Conservation (phyloP, 192 early-diverging fungal species). For the Coemansia sp. region DNA sequence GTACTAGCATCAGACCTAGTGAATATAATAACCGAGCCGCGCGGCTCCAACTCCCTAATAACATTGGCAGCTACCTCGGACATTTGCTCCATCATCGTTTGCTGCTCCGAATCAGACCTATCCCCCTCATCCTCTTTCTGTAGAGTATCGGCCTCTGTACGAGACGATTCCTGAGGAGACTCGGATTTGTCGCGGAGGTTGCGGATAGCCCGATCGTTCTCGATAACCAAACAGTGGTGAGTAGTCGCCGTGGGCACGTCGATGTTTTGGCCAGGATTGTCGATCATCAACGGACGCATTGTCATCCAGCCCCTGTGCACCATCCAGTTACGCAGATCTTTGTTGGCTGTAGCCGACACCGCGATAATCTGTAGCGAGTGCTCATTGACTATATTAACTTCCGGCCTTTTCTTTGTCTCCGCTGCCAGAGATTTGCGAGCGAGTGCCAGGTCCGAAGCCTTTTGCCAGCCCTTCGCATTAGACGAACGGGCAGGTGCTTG, state of each 20-base stretch:
- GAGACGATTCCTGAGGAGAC: background rate
- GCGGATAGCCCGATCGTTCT: slow-evolving; percentile 24
- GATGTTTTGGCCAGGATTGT: background rate
- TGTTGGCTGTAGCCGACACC: slow-evolving; percentile 34
- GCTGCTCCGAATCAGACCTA: background rate
- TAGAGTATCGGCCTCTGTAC: background rate
- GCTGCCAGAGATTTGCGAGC: background rate
- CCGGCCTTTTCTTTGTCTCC: background rate
- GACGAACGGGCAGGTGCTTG: background rate
- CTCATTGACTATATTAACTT: slow-evolving; percentile 6
- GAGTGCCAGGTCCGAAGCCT: background rate
- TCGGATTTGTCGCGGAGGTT: slow-evolving; percentile 16
- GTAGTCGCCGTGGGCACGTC: background rate
- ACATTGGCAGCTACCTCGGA: slow-evolving; percentile 41
- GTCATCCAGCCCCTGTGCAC: slow-evolving; percentile 25
- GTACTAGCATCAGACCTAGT: slow-evolving; percentile 29
- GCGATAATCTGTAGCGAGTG: slow-evolving; percentile 26
- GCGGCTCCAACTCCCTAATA: slow-evolving; percentile 12
- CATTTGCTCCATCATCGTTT: slow-evolving; percentile 22
- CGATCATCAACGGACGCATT: background rate
- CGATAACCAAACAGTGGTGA: slow-evolving; percentile 45
- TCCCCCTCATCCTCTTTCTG: background rate
- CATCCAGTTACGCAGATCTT: slow-evolving; percentile 23
- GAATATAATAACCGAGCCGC: slow-evolving; percentile 25
- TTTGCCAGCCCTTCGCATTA: slow-evolving; percentile 13